Evolutionary conservation across 257 asterid species (phyloP), one percentile per base, ranked within the genome.

Genomic region (Ajuga chamaepitys): DNA sequence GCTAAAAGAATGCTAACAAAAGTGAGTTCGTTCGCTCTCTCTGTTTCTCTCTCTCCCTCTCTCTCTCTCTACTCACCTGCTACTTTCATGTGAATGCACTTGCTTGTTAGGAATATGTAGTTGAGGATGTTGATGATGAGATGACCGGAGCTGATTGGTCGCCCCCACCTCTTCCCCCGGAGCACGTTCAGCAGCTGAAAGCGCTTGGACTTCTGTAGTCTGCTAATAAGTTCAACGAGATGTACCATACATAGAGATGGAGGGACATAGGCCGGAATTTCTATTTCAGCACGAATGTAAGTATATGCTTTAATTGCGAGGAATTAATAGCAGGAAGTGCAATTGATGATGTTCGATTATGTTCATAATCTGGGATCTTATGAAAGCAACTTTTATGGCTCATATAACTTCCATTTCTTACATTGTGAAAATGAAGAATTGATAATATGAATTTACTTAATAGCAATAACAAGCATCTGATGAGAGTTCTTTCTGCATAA

Each of bases 1-100:
- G 96, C 98, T 9, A 91, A 91, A 82, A 75, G 96, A 83, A 86
- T 91, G 96, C 81, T 91, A 56, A 88, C 96, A 24, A 91, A 91
- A 82, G 97, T 90, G 73, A 84, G 88, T 72, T 48, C 18, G 12
- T 42, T 17, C 30, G 2, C 26, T 73, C 67, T 16, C 56, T 13
- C 63, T 18, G 40, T 14, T 17, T 16, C n/a, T 20, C 25, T 20
- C 24, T 47, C 26, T 22, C 13, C 18, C 45, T 2, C 7, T 28
- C 34, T 45, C 34, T 14, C 44, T 8, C 13, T 8, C 17, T 14
- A 35, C 37, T 58, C 18, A 18, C 20, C 9, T 17, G 9, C 22
- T 9, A 10, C 18, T 40, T 9, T 21, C 7, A 20, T 5, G 9
- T 55, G 56, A 54, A 6, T 18, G 6, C 4, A 7, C 16, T n/a